These are phyloP conservation scores for Parachaetomium inaequale DNA, from an alignment of 495 filamentous ascomycete genomes.

Conservation along the genomic window DNA sequence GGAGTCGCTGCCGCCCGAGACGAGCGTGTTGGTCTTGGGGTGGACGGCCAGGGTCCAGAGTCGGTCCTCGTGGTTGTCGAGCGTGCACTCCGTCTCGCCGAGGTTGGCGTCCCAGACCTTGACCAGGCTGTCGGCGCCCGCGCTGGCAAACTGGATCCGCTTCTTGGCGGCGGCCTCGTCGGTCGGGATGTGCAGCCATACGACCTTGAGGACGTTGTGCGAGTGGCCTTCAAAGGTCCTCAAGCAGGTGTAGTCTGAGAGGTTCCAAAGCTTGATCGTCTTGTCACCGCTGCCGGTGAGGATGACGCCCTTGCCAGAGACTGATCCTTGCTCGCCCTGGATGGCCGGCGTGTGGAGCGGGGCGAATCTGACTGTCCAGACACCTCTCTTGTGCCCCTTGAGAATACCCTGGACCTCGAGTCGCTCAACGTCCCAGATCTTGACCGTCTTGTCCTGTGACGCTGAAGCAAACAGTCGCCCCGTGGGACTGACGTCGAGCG, in stretches of 20 bases:
- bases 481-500: constrained; percentile 70
- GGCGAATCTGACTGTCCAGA: constrained; percentile 90
- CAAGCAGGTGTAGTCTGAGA: constrained; percentile 88
- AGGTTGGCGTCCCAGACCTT: constrained; percentile 84
- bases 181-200: constrained; percentile 71
- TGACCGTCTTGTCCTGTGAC: constrained; percentile 92
- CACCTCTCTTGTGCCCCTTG: constrained; percentile 85
- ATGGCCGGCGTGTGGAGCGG: constrained; percentile 70
- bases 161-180: constrained; percentile 46
- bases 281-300: constrained; percentile 92
- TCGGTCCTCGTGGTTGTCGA: constrained; percentile 94
- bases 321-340: constrained; percentile 61
- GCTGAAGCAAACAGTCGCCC: constrained; percentile 82
- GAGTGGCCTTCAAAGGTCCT: constrained; percentile 95
- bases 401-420: constrained; percentile 87
- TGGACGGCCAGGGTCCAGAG: constrained; percentile 84
- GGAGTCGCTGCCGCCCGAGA: constrained; percentile 85
- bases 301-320: constrained; percentile 68
- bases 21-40: constrained; percentile 62
- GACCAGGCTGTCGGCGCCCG: constrained; percentile 92
- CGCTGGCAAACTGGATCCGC: constrained; percentile 68
- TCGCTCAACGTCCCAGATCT: constrained; percentile 88
- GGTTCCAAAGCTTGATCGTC: constrained; percentile 91
- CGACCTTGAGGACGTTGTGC: constrained; percentile 87
- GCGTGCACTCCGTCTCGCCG: constrained; percentile 79